Conservation (phyloP, 78 protist species). For the Dictyostelium brefeldianum region DNA sequence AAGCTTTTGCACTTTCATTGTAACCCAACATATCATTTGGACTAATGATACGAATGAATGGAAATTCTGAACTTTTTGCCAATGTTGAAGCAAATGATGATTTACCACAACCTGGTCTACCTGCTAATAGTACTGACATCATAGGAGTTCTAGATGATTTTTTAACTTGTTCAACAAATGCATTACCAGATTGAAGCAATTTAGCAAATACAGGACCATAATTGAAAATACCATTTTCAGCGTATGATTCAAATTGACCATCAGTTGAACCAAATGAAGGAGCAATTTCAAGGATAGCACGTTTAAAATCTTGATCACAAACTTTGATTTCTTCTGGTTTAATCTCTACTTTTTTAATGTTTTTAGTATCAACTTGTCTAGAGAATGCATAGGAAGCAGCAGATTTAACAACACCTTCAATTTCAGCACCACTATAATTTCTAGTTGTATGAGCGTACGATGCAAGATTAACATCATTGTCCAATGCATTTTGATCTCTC, state of each 20-base stretch:
- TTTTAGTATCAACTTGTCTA: constrained; percentile 86
- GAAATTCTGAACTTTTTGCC: constrained; percentile 92
- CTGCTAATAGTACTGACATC: constrained; percentile 92
- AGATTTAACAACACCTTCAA: constrained; percentile 94
- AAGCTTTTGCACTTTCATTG: constrained; percentile 84
- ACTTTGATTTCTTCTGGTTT: constrained; percentile 46
- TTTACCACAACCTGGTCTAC: constrained; percentile 95
- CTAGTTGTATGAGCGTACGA: constrained; percentile 93
- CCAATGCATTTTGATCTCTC: constrained; percentile 81
- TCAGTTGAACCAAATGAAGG: constrained; percentile 97
- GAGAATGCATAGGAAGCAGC: constrained; percentile 94
- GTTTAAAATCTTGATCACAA: constrained; percentile 90
- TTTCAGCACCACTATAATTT: constrained; percentile 98
- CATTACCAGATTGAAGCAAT: constrained; percentile 54
- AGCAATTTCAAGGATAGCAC: constrained; percentile 93
- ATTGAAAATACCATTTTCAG: constrained; percentile 89
- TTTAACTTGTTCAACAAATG: constrained; percentile 85
- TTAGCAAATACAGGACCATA: constrained; percentile 84
- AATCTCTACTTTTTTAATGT: constrained; percentile 64
- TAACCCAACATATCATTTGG: constrained; percentile 92
- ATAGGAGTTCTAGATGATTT: constrained; percentile 87
- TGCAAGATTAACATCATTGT: constrained; percentile 89
- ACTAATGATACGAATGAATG: constrained; percentile 94
- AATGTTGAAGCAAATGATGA: constrained; percentile 97
- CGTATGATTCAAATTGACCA: constrained; percentile 39